Percentiles rank a stretch among this genome's conserved stretches.
These are phyloP conservation scores for Cryptococcus deneoformans DNA, from an alignment of 1,284 basidiomycete genomes.

Conservation along the genomic window DNA sequence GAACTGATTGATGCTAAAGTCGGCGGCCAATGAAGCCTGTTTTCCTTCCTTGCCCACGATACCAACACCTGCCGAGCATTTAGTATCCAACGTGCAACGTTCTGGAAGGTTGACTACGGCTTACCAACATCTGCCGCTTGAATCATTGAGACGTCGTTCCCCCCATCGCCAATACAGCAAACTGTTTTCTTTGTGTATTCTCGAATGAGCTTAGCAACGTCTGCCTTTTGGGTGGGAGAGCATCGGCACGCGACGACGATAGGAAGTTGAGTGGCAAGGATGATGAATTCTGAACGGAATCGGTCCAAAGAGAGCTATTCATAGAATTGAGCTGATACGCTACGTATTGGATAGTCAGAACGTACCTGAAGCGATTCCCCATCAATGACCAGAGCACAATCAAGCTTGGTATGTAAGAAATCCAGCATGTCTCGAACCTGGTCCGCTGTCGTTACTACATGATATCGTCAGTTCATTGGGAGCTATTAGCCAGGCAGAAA, in stretches of 20 bases:
- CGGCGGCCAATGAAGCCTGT: slow-evolving; percentile 95
- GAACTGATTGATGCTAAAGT: slow-evolving; percentile 98
- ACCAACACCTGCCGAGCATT: slow-evolving; percentile 66
- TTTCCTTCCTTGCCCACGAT: slow-evolving; percentile 99
- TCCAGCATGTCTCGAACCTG: slow-evolving; percentile 87
- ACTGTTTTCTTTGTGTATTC: slow-evolving; percentile 88
- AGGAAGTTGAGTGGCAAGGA: slow-evolving; percentile 91
- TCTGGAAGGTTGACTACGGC: slow-evolving; percentile 40
- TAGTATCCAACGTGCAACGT: too few relatives aligned
- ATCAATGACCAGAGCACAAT: slow-evolving; percentile 98
- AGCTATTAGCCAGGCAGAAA: neutral
- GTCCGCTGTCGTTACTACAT: slow-evolving; percentile 73
- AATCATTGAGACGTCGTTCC: slow-evolving; percentile 96
- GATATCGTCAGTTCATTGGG: neutral
- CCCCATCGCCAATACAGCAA: slow-evolving; percentile 97
- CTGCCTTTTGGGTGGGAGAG: slow-evolving; percentile 98
- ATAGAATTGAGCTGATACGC: neutral
- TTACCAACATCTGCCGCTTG: slow-evolving; percentile 93
- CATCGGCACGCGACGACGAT: slow-evolving; percentile 97
- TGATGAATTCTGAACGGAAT: slow-evolving; percentile 92
- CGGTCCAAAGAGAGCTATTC: slow-evolving; percentile 77
- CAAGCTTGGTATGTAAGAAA: slow-evolving; percentile 88
- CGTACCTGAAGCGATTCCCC: slow-evolving; percentile 89
- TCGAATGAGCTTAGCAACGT: slow-evolving; percentile 90
- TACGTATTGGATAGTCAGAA: neutral